Evolutionary conservation across 371 early-diverging fungal species (phyloP).

Genomic region (Umbelopsis sp.): DNA sequence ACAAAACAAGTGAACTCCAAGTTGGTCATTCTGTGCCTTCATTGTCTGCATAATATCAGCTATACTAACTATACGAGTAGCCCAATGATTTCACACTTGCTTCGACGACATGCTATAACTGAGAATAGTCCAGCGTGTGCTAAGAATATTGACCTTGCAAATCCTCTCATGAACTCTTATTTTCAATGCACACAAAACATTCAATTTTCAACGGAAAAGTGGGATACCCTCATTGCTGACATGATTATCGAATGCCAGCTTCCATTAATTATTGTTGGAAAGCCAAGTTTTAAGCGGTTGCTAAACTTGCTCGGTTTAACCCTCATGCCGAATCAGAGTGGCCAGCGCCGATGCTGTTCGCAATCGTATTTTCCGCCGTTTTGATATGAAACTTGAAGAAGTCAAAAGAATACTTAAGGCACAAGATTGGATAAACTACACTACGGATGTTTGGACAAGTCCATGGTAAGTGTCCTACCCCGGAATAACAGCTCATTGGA

Average conservation of each 20-base stretch:
- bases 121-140: neutral
- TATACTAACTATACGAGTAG: neutral
- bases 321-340: neutral
- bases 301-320: neutral
- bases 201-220: neutral
- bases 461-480: conserved; percentile 24
- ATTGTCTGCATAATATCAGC: neutral
- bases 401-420: neutral
- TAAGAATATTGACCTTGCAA: neutral
- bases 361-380: neutral
- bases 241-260: neutral
- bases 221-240: neutral
- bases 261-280: neutral
- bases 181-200: neutral
- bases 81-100: neutral
- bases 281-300: neutral
- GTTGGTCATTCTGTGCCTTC: neutral
- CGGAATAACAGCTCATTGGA: conserved; percentile 33
- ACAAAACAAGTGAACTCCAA: neutral
- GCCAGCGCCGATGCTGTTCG: neutral
- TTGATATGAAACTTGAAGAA: neutral
- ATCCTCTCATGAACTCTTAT: neutral
- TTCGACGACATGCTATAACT: neutral
- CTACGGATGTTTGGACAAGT: conserved; percentile 29
- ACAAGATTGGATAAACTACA: conserved; percentile 19